Base-by-base conservation (phyloP, 352 stramenopile species). In the Globisporangium takayamanum region DNA sequence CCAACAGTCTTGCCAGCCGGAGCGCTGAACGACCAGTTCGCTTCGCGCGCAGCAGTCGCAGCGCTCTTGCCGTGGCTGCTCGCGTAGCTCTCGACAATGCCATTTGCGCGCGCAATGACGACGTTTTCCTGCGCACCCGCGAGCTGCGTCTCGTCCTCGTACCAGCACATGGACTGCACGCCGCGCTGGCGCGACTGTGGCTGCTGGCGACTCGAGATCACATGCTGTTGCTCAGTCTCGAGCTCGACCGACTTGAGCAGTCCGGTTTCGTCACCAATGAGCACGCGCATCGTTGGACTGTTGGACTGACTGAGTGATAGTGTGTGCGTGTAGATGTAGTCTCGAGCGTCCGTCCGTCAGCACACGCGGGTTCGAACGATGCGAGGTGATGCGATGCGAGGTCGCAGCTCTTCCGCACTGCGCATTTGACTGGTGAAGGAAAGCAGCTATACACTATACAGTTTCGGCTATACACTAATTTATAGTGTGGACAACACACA, bases 221-320 rank as follows among this genome's bases (percentile, higher is more conserved):
- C 72, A 50, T 68, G 67, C 73, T 85, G 76, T 67, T 89, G 75
- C 52, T 73, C 77, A 60, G 72, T 84, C 70, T 94, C 80, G 3
- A 92, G 69, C 68, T 78, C 75, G 28, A 92, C 73, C 36, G 75
- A 88, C 79, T 94, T 94, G 66, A 92, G 64, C 59, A 94, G 59
- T 10, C 84, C 84, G 1, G 80, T 92, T 67, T 94, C 84, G 69
- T 94, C 84, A 53, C 75, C 84, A 42, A 89, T 72, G 18, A 94
- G 51, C 60, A 94, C 73, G 30, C 80, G 80, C 80, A 93, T 92
- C 8, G 18, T 74, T 30, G 18, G 11, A 4, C 3, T 8, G 20
- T 51, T 18, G 7, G 20, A 11, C 26, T 53, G 48, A 18, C n/a
- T 26, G 46, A 15, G 18, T 53, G 47, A 20, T n/a, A 14, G 47